Evolutionary conservation across 371 early-diverging fungal species (phyloP).

Genomic region (Syncephalastrum racemosum): DNA sequence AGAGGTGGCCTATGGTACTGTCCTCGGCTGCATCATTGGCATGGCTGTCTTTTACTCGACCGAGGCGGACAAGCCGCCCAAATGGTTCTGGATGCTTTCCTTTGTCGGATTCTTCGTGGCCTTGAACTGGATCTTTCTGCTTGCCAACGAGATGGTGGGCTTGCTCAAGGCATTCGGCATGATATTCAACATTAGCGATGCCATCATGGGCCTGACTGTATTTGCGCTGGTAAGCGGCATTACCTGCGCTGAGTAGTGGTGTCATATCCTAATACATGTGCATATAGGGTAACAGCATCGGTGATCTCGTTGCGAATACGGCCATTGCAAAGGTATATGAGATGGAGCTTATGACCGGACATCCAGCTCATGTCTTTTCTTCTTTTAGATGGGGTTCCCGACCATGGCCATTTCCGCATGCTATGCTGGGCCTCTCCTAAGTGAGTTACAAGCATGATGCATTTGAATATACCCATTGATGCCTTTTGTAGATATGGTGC

Average conservation of each 20-base stretch:
- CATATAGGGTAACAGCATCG: conserved; percentile 75
- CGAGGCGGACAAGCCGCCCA: conserved; percentile 27
- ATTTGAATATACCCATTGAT: background rate
- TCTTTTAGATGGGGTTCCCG: conserved; percentile 70
- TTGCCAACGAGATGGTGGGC: conserved; percentile 82
- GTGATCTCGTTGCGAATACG: conserved; percentile 82
- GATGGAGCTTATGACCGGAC: background rate
- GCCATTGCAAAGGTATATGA: conserved; percentile 65
- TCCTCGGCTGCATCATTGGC: conserved; percentile 23
- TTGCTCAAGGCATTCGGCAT: conserved; percentile 77
- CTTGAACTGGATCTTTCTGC: conserved; percentile 77
- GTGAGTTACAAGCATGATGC: conserved; percentile 35
- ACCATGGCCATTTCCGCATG: conserved; percentile 87
- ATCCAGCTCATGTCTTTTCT: background rate
- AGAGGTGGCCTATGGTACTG: conserved; percentile 19
- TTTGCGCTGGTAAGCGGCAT: conserved; percentile 80
- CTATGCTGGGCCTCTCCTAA: conserved; percentile 82
- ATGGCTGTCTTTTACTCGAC: conserved; percentile 22
- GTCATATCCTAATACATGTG: conserved; percentile 5
- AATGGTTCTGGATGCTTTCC: conserved; percentile 51
- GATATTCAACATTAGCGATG: conserved; percentile 74
- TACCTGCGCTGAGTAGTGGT: too few relatives aligned
- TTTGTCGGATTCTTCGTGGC: conserved; percentile 72
- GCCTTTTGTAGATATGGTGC: conserved; percentile 72
- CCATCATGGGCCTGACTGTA: conserved; percentile 82